Evolutionary conservation across 495 filamentous ascomycete species (phyloP).

Genomic region (Penicillium arizonense): DNA sequence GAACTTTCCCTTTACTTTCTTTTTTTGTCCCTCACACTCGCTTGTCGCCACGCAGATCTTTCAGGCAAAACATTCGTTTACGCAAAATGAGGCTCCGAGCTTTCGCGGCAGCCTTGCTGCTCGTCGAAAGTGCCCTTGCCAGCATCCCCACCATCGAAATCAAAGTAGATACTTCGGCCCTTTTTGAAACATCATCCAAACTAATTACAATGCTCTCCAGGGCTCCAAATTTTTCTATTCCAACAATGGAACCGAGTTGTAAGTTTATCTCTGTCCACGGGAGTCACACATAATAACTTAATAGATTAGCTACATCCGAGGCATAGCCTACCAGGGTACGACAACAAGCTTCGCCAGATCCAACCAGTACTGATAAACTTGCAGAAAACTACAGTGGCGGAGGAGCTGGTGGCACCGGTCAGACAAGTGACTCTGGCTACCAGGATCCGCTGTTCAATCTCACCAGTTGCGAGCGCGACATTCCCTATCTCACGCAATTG

Average conservation of each 20-base stretch:
- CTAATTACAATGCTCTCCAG: conserved; percentile 22
- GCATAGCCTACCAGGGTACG: conserved; percentile 78
- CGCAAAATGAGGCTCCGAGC: no score
- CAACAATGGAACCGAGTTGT: conserved; percentile 74
- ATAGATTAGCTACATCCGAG: conserved; percentile 64
- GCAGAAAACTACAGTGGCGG: conserved; percentile 46
- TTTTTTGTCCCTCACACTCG: no score
- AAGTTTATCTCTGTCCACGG: conserved; percentile 17
- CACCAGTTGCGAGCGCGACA: conserved; percentile 69
- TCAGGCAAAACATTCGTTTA: no score
- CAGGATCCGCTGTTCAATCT: conserved; percentile 69
- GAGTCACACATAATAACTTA: not conserved
- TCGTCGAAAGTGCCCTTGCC: no score
- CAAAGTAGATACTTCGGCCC: no score
- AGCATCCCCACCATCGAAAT: no score
- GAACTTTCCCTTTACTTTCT: no score
- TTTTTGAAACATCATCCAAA: no score
- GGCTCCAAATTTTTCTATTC: conserved; percentile 77
- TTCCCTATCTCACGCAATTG: conserved; percentile 71
- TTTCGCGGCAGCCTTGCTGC: no score
- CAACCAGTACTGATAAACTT: conserved; percentile 7
- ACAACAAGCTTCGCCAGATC: not conserved
- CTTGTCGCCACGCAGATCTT: no score
- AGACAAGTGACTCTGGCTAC: conserved; percentile 40
- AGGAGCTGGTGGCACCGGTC: conserved; percentile 14